phyloP scores from a whole-genome alignment of 2,329 filamentous ascomycete species.

The Nemania bipapillata region DNA sequence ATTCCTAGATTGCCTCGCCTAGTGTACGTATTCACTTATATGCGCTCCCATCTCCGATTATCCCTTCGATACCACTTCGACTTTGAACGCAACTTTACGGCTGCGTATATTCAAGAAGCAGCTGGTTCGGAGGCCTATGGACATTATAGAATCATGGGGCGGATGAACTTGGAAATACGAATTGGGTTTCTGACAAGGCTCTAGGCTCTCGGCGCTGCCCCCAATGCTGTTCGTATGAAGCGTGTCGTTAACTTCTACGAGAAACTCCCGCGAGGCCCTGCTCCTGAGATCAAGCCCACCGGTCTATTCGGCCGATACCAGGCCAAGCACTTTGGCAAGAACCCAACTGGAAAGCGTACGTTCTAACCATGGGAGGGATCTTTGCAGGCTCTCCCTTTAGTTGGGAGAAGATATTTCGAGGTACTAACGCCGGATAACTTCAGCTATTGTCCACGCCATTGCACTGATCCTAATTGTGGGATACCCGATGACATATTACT shows the following conservation, averaged over 20 bases:
- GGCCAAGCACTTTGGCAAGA: conserved; percentile 93
- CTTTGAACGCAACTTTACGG: background rate
- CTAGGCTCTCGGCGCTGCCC: conserved; percentile 91
- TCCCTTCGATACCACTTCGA: conserved; percentile 2
- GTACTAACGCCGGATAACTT: conserved; percentile 41
- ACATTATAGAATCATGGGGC: background rate
- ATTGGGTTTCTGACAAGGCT: conserved; percentile 53
- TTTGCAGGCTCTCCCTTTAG: background rate
- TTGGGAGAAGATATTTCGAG: background rate
- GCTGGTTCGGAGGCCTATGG: conserved; percentile 9
- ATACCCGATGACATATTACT: conserved; percentile 99
- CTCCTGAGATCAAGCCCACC: conserved; percentile 82
- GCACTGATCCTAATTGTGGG: conserved; percentile 80
- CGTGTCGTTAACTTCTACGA: conserved; percentile 98
- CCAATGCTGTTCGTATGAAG: conserved; percentile 97
- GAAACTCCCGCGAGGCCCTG: conserved; percentile 92
- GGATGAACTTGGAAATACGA: conserved; percentile 13
- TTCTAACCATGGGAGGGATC: conserved; percentile 45
- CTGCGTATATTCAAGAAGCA: background rate
- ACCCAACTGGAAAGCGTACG: conserved; percentile 87
- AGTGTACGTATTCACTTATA: conserved; percentile 70
- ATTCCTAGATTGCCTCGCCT: conserved; percentile 78
- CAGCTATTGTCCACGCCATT: conserved; percentile 90
- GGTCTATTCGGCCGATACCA: conserved; percentile 91
- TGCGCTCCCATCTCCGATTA: conserved; percentile 18